Evolutionary conservation across 148 eudicot genomes (phyloP), one percentile per base, ranked within the genome.

Genomic region (Rhododendron simsii): DNA sequence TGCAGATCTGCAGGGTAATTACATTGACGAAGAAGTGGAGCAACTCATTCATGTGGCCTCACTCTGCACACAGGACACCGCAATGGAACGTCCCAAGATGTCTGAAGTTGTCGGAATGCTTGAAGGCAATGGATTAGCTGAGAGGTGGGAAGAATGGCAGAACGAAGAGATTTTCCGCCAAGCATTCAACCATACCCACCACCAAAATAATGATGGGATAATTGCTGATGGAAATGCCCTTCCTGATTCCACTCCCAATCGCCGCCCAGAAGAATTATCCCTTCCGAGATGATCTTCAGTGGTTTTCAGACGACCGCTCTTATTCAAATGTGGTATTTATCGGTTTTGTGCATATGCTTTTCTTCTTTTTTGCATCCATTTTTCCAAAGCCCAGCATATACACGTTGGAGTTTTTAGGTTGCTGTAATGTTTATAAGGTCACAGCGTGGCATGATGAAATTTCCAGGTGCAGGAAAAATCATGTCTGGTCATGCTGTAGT

Each of bases 111-210:
- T 93, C 33, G 71, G 90, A 80, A 91, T 93, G 95, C 93, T 93
- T 0, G 92, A 93, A 88, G 95, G 95, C 13, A 89, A 91, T 80
- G 93, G 93, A 30, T 87, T 93, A 85, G 92, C 92, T 0, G 89
- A 90, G 88, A 90, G 92, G 74, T 93, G 95, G 95, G 92, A 91
- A 78, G 93, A 91, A 85, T 91, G 95, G 95, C 92, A 90, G 82
- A 90, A 89, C 84, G 92, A 89, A 3, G 93, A 93, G 69, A 83
- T 88, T 69, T 84, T 91, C 82, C 89, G 87, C 20, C 91, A 88
- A 87, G 91, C 90, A 41, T 86, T 80, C 65, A 88, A 82, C 86
- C 84, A 83, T 59, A 28, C 81, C 45, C 84, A 87, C 80, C 82
- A 88, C 63, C 92, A 87, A 28, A 78, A 90, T 84, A 81, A 88